phyloP scores from a whole-genome alignment of 352 stramenopile genomes.

The Pythium scleroteichum region DNA sequence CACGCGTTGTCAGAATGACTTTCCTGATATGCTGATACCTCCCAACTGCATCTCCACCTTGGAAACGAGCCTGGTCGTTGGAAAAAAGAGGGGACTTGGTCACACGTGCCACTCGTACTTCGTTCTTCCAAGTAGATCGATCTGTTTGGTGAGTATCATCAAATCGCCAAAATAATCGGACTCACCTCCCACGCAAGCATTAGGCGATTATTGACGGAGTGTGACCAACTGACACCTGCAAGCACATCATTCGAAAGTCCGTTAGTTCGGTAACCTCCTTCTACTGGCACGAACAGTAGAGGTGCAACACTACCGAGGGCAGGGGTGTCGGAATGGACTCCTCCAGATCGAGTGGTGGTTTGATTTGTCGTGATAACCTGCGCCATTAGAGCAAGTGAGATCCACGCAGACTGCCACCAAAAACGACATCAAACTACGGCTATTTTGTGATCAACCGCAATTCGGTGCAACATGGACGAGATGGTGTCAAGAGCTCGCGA shows the following conservation, averaged over 20 bases:
- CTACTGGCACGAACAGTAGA: too few relatives aligned
- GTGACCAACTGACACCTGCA: conserved; percentile 54
- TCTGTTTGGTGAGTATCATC: too few relatives aligned
- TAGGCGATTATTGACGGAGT: conserved; percentile 62
- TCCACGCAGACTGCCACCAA: neutral
- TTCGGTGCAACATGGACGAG: conserved; percentile 61
- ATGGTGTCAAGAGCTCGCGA: conserved; percentile 70
- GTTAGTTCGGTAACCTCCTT: too few relatives aligned
- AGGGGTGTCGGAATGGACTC: neutral
- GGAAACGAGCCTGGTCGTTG: conserved; percentile 39
- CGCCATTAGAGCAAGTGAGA: neutral
- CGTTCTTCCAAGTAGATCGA: conserved; percentile 35
- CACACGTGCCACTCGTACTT: conserved; percentile 39
- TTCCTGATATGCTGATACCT: too few relatives aligned
- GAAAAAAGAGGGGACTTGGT: conserved; percentile 53
- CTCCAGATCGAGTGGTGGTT: conserved; percentile 53
- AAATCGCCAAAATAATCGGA: neutral
- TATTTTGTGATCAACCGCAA: conserved; percentile 49
- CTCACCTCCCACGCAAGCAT: conserved; percentile 72
- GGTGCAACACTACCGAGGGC: too few relatives aligned
- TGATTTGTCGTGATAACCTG: conserved; percentile 76
- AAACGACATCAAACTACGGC: conserved; percentile 30
- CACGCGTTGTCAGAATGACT: too few relatives aligned
- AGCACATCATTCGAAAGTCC: too few relatives aligned
- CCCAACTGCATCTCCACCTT: conserved; percentile 30